Evolutionary conservation across 306 rosid species (phyloP).

Genomic region (Inga oerstediana): DNA sequence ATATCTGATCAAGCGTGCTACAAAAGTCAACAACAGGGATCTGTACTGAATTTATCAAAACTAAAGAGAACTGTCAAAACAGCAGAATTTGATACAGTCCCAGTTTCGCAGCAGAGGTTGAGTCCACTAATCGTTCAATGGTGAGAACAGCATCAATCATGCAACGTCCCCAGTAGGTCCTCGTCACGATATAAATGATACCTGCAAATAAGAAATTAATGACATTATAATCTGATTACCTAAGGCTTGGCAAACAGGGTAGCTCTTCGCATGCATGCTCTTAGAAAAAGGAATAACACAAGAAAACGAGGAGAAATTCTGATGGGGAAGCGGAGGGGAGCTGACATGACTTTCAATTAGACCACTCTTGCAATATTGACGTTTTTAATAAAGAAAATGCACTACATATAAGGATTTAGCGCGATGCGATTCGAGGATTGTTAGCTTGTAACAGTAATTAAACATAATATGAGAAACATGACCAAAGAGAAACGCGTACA

Average conservation of each 20-base stretch:
- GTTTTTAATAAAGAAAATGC: neutral
- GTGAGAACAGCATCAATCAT: slow-evolving; percentile 43
- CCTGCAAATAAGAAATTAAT: slow-evolving; percentile 38
- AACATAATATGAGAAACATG: neutral
- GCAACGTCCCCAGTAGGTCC: slow-evolving; percentile 57
- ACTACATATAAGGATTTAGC: neutral
- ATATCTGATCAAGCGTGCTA: neutral
- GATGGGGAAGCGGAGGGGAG: neutral
- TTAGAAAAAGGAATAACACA: neutral
- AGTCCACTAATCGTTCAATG: neutral
- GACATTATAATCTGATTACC: slow-evolving; percentile 1
- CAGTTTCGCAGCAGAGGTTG: slow-evolving; percentile 14
- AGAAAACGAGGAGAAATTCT: neutral
- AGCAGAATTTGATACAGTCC: slow-evolving; percentile 17
- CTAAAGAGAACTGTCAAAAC: slow-evolving; percentile 27
- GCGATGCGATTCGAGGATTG: neutral
- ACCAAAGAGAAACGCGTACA: slow-evolving; percentile 2
- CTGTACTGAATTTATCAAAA: slow-evolving; percentile 6
- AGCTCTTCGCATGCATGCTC: neutral
- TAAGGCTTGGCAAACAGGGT: slow-evolving; percentile 9
- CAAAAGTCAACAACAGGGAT: neutral
- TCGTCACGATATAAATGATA: slow-evolving; percentile 55
- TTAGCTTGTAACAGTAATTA: neutral
- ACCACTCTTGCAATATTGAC: neutral
- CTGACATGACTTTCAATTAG: neutral